phyloP scores from a whole-genome alignment of 2,329 filamentous ascomycete genomes.

The Epicoccum nigrum region DNA sequence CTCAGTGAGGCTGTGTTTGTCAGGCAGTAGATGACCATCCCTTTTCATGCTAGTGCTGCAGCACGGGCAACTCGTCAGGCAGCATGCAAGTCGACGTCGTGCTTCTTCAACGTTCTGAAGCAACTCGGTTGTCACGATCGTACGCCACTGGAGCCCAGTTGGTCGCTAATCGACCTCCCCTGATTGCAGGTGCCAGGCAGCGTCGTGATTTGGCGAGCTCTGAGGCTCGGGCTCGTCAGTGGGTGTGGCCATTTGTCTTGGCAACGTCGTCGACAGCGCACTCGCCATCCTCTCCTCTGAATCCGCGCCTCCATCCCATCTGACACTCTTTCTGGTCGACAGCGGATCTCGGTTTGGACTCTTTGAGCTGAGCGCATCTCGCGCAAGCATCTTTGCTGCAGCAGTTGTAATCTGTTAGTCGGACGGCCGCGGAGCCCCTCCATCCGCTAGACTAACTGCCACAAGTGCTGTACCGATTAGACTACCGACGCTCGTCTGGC shows the following conservation, averaged over 20 bases:
- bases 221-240: conserved; percentile 40
- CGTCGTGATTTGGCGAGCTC: conserved; percentile 32
- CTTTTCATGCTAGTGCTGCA: conserved; percentile 37
- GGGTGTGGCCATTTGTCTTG: conserved; percentile 35
- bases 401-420: conserved; percentile 33
- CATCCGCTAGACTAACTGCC: conserved; percentile 46
- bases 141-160: conserved; percentile 1
- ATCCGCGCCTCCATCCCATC: conserved; percentile 12
- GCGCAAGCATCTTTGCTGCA: conserved; percentile 6
- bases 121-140: background rate
- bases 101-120: conserved; percentile 28
- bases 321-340: conserved; percentile 5
- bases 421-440: conserved; percentile 27
- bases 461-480: conserved; percentile 33
- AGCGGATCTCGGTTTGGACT: conserved; percentile 14
- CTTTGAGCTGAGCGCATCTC: conserved; percentile 19
- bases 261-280: conserved; percentile 41
- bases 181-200: conserved; percentile 25
- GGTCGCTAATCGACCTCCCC: conserved; percentile 9
- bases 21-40: conserved; percentile 31
- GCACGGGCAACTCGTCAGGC: conserved; percentile 35
- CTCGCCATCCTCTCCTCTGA: conserved; percentile 36
- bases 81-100: conserved; percentile 40
- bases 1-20: conserved; percentile 7
- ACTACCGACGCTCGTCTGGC: conserved; percentile 28